These are phyloP conservation scores for Drechslerella dactyloides DNA, from an alignment of 2,329 filamentous ascomycete genomes.

Conservation along the genomic window DNA sequence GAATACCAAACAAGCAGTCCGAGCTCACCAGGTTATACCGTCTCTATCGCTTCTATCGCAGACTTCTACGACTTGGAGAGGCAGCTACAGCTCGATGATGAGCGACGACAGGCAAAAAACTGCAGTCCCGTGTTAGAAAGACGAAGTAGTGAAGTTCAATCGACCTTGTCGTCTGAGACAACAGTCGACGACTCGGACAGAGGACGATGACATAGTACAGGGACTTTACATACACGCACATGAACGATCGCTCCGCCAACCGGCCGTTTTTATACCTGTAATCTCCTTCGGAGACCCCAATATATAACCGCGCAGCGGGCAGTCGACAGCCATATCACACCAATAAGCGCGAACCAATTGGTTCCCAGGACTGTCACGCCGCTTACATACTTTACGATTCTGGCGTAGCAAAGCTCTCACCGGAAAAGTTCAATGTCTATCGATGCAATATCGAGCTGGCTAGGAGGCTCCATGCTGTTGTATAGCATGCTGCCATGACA, in stretches of 20 bases:
- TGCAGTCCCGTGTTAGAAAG: constrained; percentile 45
- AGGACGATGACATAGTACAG: background rate
- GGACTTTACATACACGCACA: too few species aligned
- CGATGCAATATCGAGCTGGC: background rate
- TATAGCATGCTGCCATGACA: constrained; percentile 4
- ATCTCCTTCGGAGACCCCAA: too few species aligned
- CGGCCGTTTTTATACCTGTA: background rate
- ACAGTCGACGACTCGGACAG: background rate
- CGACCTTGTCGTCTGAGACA: background rate
- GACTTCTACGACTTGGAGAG: constrained; percentile 48
- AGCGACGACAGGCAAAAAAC: constrained; percentile 35
- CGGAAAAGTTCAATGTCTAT: background rate
- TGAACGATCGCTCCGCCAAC: background rate
- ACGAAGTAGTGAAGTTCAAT: constrained; percentile 33
- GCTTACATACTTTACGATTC: too few species aligned
- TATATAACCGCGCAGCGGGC: too few species aligned
- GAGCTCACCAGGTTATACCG: constrained; percentile 40
- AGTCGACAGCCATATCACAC: too few species aligned
- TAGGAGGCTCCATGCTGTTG: background rate
- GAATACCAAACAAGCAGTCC: constrained; percentile 37
- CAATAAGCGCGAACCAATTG: background rate
- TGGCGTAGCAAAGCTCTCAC: background rate
- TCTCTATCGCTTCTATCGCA: constrained; percentile 43
- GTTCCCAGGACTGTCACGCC: background rate
- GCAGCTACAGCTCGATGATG: constrained; percentile 45